Percentiles rank a stretch among this genome's conserved stretches.
These are phyloP conservation scores for Scenedesmus sp. DNA, from an alignment of 163 green algal genomes.

Conservation along the genomic window DNA sequence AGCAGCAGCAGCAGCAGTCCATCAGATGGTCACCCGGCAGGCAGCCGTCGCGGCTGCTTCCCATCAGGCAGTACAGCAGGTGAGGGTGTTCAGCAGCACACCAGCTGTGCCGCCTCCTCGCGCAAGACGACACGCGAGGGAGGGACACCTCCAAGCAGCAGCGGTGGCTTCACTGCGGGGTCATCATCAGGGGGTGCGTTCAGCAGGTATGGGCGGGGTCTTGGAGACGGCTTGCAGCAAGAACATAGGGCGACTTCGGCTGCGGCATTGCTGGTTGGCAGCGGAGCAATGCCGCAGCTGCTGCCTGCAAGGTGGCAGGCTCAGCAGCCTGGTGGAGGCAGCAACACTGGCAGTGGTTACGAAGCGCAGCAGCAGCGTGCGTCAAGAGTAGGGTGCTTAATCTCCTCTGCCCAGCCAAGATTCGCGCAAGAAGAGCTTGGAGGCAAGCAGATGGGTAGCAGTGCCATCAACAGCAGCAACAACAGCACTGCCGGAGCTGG, in stretches of 20 bases:
- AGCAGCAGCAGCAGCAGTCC: not conserved
- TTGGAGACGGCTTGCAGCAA: conserved; percentile 27
- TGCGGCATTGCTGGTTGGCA: not conserved
- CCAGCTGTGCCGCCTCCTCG: not conserved
- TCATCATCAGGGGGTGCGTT: not conserved
- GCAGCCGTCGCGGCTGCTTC: not conserved
- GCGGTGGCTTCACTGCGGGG: not conserved
- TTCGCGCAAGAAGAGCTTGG: not conserved
- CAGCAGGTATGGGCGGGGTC: conserved; percentile 24
- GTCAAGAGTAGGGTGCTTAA: not conserved
- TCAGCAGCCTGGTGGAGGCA: not conserved
- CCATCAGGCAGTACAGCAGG: not conserved
- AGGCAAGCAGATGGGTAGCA: not conserved
- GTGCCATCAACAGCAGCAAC: conserved; percentile 2
- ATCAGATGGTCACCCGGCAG: not conserved
- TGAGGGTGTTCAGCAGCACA: not conserved
- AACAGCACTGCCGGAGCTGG: not conserved
- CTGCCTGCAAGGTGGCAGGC: not conserved
- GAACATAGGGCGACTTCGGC: not conserved
- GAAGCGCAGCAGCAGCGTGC: conserved; percentile 18
- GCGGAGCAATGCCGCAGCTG: not conserved
- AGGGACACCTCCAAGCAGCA: not conserved
- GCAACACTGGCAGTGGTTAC: not conserved
- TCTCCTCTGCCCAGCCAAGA: not conserved
- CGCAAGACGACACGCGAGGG: conserved; percentile 2